Percentiles rank a stretch among this genome's conserved stretches.
These are phyloP conservation scores for Penicillium sp. DNA, from an alignment of 2,329 filamentous ascomycete genomes.

Conservation along the genomic window DNA sequence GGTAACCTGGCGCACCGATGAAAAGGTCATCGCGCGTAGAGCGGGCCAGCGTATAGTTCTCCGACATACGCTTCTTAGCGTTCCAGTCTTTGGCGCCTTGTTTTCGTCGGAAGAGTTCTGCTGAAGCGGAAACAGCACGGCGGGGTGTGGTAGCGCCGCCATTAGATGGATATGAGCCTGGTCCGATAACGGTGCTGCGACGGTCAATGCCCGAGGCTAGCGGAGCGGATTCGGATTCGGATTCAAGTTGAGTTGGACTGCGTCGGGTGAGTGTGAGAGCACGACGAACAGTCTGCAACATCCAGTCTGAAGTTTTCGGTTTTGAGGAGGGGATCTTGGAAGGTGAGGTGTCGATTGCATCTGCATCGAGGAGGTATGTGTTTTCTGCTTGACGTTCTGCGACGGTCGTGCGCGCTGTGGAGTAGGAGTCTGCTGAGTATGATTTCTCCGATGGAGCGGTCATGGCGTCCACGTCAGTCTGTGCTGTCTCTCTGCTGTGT, in stretches of 20 bases:
- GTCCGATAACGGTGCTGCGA: conserved; percentile 21
- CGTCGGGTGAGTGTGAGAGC: conserved; percentile 55
- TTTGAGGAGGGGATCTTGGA: conserved; percentile 27
- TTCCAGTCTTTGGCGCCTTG: conserved; percentile 56
- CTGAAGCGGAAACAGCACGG: conserved; percentile 50
- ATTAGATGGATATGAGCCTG: conserved; percentile 3
- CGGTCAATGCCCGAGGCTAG: conserved; percentile 32
- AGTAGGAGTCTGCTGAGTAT: conserved; percentile 51
- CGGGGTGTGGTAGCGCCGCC: conserved; percentile 34
- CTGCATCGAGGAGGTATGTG: conserved; percentile 48
- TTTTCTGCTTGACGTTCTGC: conserved; percentile 53
- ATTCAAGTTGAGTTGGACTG: conserved; percentile 17
- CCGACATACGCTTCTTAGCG: conserved; percentile 32
- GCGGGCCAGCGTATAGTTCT: conserved; percentile 16
- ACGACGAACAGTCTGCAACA: conserved; percentile 68
- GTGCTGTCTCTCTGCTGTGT: conserved; percentile 20
- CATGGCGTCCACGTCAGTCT: conserved; percentile 26
- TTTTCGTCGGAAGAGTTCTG: conserved; percentile 50
- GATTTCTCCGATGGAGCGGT: conserved; percentile 35
- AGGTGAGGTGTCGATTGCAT: conserved; percentile 26
- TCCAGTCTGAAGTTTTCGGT: conserved; percentile 63
- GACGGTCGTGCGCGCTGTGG: conserved; percentile 52
- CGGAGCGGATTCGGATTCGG: conserved; percentile 16
- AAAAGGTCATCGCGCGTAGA: conserved; percentile 28
- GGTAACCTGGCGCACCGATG: conserved; percentile 24